Conservation (phyloP, 139 green algal genomes). For the Klebsormidium nitens region DNA sequence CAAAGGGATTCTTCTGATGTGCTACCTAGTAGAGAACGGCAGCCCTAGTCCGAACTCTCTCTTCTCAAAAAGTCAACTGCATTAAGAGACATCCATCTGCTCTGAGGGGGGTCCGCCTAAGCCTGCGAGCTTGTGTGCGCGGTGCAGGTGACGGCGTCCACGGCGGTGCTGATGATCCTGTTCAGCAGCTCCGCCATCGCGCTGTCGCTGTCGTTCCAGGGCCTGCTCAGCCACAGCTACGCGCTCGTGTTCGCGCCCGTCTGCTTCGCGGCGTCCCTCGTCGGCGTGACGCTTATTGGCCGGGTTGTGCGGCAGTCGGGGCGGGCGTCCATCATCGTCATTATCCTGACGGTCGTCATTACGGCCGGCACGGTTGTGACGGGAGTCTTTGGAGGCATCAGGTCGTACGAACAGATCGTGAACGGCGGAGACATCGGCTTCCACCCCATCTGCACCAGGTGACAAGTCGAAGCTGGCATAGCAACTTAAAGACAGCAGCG, state of each 20-base stretch:
- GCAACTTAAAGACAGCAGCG: no score
- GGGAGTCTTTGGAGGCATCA: background rate
- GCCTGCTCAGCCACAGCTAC: constrained; percentile 12
- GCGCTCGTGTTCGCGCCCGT: constrained; percentile 6
- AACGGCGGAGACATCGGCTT: constrained; percentile 10
- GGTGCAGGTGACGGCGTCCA: constrained; percentile 21
- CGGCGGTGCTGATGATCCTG: constrained; percentile 28
- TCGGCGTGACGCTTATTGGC: constrained; percentile 14
- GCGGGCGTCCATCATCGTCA: constrained; percentile 27
- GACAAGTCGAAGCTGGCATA: no score
- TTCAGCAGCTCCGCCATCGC: constrained; percentile 26
- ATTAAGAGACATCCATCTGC: no score
- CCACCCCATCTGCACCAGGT: constrained; percentile 5
- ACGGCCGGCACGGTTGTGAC: constrained; percentile 10
- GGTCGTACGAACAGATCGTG: constrained; percentile 5
- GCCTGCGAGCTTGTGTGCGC: background rate
- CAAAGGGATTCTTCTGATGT: no score
- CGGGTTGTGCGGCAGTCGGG: constrained; percentile 9
- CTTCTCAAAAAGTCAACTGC: no score
- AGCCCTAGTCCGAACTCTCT: no score
- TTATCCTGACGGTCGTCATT: constrained; percentile 14
- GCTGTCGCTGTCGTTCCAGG: constrained; percentile 17
- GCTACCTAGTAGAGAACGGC: no score
- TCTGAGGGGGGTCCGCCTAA: no score
- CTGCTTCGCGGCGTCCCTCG: constrained; percentile 11